Conservation (phyloP, 2,329 filamentous ascomycete genomes). For the Claviceps paspali region DNA sequence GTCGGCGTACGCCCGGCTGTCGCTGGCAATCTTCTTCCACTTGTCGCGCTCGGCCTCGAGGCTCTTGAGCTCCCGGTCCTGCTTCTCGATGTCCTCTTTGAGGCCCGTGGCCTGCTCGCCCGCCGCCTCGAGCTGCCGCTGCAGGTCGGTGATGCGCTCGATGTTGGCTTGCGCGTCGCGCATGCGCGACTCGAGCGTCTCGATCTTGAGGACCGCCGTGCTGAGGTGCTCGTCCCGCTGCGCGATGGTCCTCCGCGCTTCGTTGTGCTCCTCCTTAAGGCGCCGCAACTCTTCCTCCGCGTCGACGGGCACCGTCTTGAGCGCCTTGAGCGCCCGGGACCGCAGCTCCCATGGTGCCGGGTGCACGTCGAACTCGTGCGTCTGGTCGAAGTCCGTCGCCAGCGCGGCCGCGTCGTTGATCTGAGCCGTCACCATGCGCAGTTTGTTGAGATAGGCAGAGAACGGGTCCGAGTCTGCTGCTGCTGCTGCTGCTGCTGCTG, state of each 20-base stretch:
- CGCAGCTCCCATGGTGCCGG: conserved; percentile 72
- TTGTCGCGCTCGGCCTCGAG: conserved; percentile 53
- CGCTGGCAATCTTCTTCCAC: conserved; percentile 56
- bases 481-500: too few relatives aligned
- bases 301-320: conserved; percentile 66
- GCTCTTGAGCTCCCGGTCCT: conserved; percentile 49
- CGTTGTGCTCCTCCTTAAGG: conserved; percentile 65
- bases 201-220: conserved; percentile 80
- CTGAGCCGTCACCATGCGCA: conserved; percentile 47
- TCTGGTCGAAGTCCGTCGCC: conserved; percentile 54
- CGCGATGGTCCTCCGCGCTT: conserved; percentile 56
- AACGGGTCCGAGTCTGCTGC: conserved; percentile 58
- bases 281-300: conserved; percentile 72
- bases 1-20: conserved; percentile 40
- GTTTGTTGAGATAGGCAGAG: conserved; percentile 48
- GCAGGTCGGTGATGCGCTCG: conserved; percentile 50
- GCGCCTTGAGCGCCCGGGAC: conserved; percentile 65
- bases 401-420: conserved; percentile 58
- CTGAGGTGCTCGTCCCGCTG: conserved; percentile 71
- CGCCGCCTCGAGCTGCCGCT: conserved; percentile 39
- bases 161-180: conserved; percentile 68
- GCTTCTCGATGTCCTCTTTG: conserved; percentile 49
- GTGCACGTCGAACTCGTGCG: conserved; percentile 63
- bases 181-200: conserved; percentile 79
- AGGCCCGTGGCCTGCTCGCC: conserved; percentile 36